Base-by-base conservation (phyloP, 768 basidiomycete genomes). In the Favolaschia claudopus region DNA sequence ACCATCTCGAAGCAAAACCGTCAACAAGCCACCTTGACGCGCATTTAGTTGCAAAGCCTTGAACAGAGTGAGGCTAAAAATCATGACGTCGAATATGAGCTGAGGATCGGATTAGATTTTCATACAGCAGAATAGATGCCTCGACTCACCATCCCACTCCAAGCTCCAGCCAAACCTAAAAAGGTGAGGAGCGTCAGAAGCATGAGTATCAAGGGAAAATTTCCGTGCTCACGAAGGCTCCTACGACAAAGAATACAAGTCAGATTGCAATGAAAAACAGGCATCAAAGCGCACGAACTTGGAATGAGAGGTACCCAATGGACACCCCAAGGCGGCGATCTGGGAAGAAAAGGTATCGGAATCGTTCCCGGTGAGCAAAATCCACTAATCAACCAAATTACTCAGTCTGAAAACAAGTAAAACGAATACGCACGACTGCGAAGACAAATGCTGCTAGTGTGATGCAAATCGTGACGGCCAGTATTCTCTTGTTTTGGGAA, bases 1-100 rank as follows among this genome's bases (percentile, higher is more conserved):
- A 79, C 79, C 80, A 68, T 81, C 79, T 37, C 79, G 73, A 19
- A 79, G 47, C 19, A 82, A 59, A 24, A 78, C 56, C 25, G 56
- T 55, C 19, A 79, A n/a, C 54, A 82, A 52, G 10, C 56, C 67
- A 19, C 68, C 53, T 13, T 65, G 69, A 25, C 62, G 56, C 14
- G 53, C 54, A 1, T 69, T 67, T 3, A 75, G 42, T 9, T 57
- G 62, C 17, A 79, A 62, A 4, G 79, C 70, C 49, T 79, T 80
- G 62, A 72, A 75, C 19, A 80, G 55, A 7, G 80, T 82, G 70
- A 81, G 71, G 19, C 50, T 63, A 46, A 82, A 79, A 4, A 82
- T 72, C 12, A 77, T 46, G 2, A 70, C 46, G 60, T 82, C 81
- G 49, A 82, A 78, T 3, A 76, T 64, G 7, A 79, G 68, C 62